These are phyloP conservation scores for Nicotiana noctiflora DNA, from an alignment of 257 asterid species.

Conservation along the genomic window DNA sequence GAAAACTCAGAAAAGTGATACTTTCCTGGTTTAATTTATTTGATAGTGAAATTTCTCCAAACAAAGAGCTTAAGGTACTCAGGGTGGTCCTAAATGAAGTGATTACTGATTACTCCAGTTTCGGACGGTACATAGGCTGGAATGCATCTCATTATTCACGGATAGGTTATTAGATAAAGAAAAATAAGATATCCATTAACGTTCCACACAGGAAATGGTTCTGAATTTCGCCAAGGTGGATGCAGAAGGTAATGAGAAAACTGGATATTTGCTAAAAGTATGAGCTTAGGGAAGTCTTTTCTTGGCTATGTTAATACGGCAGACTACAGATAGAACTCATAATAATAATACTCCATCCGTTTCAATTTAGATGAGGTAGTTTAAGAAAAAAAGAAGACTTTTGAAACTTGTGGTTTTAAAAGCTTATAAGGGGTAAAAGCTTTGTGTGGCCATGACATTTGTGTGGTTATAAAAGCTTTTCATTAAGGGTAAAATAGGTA, in stretches of 20 bases:
- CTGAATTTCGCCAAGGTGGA: not conserved
- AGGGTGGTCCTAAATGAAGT: not conserved
- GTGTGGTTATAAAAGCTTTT: too few relatives aligned
- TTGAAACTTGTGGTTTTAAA: too few relatives aligned
- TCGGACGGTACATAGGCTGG: not conserved
- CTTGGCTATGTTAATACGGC: not conserved
- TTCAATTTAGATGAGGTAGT: too few relatives aligned
- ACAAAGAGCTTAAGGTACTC: not conserved
- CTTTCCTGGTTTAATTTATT: not conserved
- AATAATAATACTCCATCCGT: too few relatives aligned
- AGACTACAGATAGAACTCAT: not conserved
- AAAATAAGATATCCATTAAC: not conserved
- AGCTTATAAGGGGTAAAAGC: too few relatives aligned
- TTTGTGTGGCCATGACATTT: too few relatives aligned
- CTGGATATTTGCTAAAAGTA: not conserved
- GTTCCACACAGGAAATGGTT: not conserved
- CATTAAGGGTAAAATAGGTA: too few relatives aligned
- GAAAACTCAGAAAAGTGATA: not conserved
- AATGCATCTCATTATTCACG: not conserved
- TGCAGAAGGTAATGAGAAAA: not conserved
- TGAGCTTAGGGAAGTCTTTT: not conserved
- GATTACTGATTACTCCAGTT: not conserved
- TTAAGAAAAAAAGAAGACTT: too few relatives aligned
- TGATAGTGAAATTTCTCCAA: not conserved
- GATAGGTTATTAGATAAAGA: not conserved